Evolutionary conservation across 306 rosid genomes (phyloP).

Genomic region (Lupinus albus): DNA sequence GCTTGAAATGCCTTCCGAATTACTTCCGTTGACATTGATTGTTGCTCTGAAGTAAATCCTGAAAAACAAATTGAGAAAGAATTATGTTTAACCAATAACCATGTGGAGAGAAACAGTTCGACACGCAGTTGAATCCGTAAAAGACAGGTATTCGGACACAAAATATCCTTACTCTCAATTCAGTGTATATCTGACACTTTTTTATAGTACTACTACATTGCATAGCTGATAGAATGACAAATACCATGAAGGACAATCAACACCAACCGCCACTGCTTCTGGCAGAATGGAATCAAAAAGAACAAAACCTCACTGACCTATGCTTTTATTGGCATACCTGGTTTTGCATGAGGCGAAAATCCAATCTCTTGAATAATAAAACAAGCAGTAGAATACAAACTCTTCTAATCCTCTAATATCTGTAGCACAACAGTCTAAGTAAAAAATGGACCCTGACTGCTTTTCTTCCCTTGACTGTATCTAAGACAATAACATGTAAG

Average conservation of each 20-base stretch:
- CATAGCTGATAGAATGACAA: not conserved
- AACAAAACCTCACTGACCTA: slow-evolving; percentile 5
- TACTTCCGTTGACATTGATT: slow-evolving; percentile 73
- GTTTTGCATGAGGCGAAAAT: slow-evolving; percentile 2
- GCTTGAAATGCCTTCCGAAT: slow-evolving; percentile 89
- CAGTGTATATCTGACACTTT: slow-evolving; percentile 1
- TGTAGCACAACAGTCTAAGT: not conserved
- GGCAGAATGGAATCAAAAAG: not conserved
- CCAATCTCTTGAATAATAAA: not conserved
- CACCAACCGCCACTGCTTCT: slow-evolving; percentile 8
- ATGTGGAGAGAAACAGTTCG: slow-evolving; percentile 5
- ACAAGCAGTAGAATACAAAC: slow-evolving; percentile 18
- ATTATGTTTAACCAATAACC: not conserved
- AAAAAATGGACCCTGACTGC: not conserved
- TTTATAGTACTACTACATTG: not conserved
- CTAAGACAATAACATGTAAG: slow-evolving; percentile 6
- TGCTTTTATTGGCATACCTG: not conserved
- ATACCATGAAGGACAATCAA: not conserved
- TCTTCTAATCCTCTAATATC: slow-evolving; percentile 4
- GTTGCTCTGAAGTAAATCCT: slow-evolving; percentile 85
- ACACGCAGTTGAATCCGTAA: slow-evolving; percentile 26
- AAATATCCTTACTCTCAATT: slow-evolving; percentile 3
- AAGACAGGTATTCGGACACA: slow-evolving; percentile 10
- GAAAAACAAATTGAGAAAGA: slow-evolving; percentile 40
- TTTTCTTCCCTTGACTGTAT: slow-evolving; percentile 21